phyloP scores from a whole-genome alignment of 768 basidiomycete species.

The Leccinum subgranulosum region DNA sequence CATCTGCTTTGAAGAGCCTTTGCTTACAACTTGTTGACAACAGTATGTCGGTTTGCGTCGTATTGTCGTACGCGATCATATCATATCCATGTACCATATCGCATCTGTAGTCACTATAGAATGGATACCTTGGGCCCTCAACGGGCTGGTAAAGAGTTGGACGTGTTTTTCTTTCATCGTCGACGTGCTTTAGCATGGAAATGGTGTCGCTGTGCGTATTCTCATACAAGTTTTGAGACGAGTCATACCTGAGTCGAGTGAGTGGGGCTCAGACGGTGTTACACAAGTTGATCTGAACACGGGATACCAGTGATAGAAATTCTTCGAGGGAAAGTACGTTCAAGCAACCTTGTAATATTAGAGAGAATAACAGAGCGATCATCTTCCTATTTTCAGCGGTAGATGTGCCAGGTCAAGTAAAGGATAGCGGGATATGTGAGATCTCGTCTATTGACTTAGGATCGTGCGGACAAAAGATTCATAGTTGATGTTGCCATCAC shows the following conservation, averaged over 20 bases:
- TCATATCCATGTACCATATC: neutral
- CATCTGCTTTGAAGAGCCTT: neutral
- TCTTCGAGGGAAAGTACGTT: neutral
- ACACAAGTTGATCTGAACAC: neutral
- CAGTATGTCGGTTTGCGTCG: neutral
- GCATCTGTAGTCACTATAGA: conserved; percentile 3
- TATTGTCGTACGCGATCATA: neutral
- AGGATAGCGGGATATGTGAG: neutral
- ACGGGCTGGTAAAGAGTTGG: conserved; percentile 5
- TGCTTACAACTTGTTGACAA: neutral
- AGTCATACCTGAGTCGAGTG: neutral
- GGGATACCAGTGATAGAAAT: neutral
- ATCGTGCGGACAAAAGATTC: conserved; percentile 96
- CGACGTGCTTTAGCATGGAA: neutral
- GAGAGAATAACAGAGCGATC: neutral
- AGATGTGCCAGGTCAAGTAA: neutral
- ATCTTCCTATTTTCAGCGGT: neutral
- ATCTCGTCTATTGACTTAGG: conserved; percentile 64
- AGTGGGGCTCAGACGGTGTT: neutral
- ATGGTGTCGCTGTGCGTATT: no score
- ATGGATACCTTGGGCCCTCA: conserved; percentile 8
- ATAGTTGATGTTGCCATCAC: conserved; percentile 97
- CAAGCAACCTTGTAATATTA: neutral
- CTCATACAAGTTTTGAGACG: neutral
- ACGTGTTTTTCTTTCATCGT: neutral